Base-by-base conservation (phyloP, 306 rosid species). In the Lablab purpureus region DNA sequence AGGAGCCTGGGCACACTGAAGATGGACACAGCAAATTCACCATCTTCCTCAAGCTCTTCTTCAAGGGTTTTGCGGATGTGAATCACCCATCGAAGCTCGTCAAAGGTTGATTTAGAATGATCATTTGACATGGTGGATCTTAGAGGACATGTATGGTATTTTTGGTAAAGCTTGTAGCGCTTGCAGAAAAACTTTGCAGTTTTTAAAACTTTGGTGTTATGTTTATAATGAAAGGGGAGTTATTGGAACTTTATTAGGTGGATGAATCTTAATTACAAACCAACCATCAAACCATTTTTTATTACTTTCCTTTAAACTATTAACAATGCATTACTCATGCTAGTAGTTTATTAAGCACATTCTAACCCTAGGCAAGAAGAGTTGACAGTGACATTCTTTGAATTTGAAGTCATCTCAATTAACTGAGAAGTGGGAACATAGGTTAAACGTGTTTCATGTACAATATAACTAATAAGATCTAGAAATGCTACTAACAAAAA, bases 51-150 rank as follows among this genome's bases (percentile, higher is more conserved):
- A 4, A 67, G 15, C 55, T 87, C 91, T 75, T 89, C 91, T 58
- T 90, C 93, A 0, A 93, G 86, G 36, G 90, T 87, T 80, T 67
- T 85, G 0, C 94, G 74, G 51, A 94, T 85, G 49, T 89, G 86
- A 67, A 82, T 88, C 36, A 92, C 89, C 96, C 97, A 94, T 73
- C 60, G 41, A 0, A 17, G 71, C 79, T 91, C 98, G 64, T 92
- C 94, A 76, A 85, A 86, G 59, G 36, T 55, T 23, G 89, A 69
- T 37, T 73, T 87, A 1, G 83, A 59, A 45, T 50, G 79, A 62
- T 66, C 80, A 56, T 72, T 73, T 22, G 89, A 80, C 74, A 64
- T 30, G 4, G 87, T 50, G 49, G 67, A n/a, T 72, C 74, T 73
- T 23, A 77, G 59, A 43, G 88, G 83, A 74, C 87, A 78, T 46